Evolutionary conservation across 2,329 filamentous ascomycete genomes (phyloP), one percentile per base, ranked within the genome.

Genomic region (Polytolypa hystricis): DNA sequence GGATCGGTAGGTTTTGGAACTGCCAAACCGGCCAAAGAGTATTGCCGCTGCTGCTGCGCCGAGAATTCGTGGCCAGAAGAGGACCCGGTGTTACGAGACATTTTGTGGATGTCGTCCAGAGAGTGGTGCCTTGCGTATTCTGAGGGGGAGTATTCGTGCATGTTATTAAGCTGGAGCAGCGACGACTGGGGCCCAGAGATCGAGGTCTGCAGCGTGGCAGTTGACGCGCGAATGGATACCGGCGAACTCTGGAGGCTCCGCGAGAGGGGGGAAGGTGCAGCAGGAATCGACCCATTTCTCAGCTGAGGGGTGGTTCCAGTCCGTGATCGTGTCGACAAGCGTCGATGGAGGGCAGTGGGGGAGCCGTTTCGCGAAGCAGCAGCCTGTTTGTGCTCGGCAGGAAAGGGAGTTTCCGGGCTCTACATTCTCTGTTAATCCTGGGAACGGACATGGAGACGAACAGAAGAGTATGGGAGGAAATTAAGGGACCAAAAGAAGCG

Each of bases 361-460:
- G 54, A 51, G 37, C 51, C 52, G 19, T 49, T 44, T 35, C 56
- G 50, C 30, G 56, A 57, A 26, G 51, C 39, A 26, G 51, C 39
- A 23, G 52, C 42, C 37, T 54, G 54, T 33, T 46, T 54, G 39
- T 56, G 38, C 34, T 57, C 52, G 46, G 49, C 42, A 45, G 49
- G 48, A 41, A 50, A 47, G 33, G 53, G 47, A 32, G 52, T 44
- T 43, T 62, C 59, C 54, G 59, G 54, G 52, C 53, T 60, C 59
- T 62, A 52, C 49, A 50, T 58, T 31, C 25, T 55, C 42, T 54
- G 57, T 62, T 56, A 62, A 61, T 60, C 58, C 56, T 55, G 47
- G 52, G 50, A 47, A 45, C 39, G 44, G 42, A 45, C 42, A 36
- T 39, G 43, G 40, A 42, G 42, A 40, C 41, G 33, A 37, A 41